phyloP scores from a whole-genome alignment of 805 yeast species.

The Schwanniomyces pseudopolymorphus region DNA sequence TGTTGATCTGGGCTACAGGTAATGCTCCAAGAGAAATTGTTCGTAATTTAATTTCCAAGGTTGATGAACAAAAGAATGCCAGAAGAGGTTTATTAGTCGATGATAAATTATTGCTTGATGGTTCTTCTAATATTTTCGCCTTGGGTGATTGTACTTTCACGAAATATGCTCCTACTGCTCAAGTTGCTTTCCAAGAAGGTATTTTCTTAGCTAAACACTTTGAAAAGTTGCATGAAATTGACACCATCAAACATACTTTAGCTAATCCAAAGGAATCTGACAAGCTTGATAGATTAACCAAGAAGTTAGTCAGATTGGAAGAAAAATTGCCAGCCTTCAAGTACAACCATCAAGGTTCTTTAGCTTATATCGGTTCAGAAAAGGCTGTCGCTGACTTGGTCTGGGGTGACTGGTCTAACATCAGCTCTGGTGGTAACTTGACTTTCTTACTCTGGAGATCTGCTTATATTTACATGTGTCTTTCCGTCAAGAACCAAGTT shows the following conservation, averaged over 20 bases:
- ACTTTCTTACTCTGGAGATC: slow-evolving; percentile 94
- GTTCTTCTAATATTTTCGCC: slow-evolving; percentile 81
- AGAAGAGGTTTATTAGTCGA: slow-evolving; percentile 88
- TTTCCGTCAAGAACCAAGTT: slow-evolving; percentile 84
- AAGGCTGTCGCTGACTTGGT: slow-evolving; percentile 91
- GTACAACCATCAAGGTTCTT: slow-evolving; percentile 87
- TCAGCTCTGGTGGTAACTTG: slow-evolving; percentile 79
- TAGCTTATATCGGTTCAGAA: slow-evolving; percentile 92
- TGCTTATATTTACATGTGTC: slow-evolving; percentile 90
- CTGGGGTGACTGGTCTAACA: slow-evolving; percentile 75
- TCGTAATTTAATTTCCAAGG: slow-evolving; percentile 59
- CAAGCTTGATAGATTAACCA: slow-evolving; percentile 43
- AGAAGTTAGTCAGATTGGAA: slow-evolving; percentile 45
- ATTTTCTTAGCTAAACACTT: slow-evolving; percentile 72
- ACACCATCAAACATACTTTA: slow-evolving; percentile 50
- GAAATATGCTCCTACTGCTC: slow-evolving; percentile 93
- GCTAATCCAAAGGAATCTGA: slow-evolving; percentile 39
- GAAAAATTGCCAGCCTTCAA: slow-evolving; percentile 59
- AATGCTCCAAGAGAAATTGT: slow-evolving; percentile 83
- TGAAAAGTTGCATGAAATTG: slow-evolving; percentile 61
- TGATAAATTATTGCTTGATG: slow-evolving; percentile 79
- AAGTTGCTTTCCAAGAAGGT: slow-evolving; percentile 96
- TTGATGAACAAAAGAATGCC: slow-evolving; percentile 78
- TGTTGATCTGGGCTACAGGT: slow-evolving; percentile 97
- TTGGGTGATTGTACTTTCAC: slow-evolving; percentile 94